Evolutionary conservation across 768 basidiomycete genomes (phyloP).

Genomic region (Tulasnella sp.): DNA sequence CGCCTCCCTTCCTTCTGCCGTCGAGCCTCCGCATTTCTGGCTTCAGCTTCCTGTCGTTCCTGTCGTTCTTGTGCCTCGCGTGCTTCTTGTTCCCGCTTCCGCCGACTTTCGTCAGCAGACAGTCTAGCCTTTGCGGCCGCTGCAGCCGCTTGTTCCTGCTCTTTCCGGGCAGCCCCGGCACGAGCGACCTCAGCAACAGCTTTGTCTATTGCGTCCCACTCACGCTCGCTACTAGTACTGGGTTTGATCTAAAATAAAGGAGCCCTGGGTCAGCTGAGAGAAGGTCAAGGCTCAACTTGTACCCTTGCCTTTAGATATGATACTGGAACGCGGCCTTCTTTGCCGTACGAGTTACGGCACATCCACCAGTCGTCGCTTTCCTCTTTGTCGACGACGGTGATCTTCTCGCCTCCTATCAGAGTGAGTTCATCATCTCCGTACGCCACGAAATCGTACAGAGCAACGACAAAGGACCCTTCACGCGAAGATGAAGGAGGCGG

Average conservation of each 20-base stretch:
- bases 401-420: slow-evolving; percentile 74
- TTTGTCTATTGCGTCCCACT: background rate
- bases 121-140: slow-evolving; percentile 39
- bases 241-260: background rate
- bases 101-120: slow-evolving; percentile 36
- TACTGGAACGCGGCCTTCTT: slow-evolving; percentile 91
- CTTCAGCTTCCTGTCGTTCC: slow-evolving; percentile 43
- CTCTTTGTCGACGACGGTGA: slow-evolving; percentile 76
- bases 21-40: slow-evolving; percentile 42
- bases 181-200: slow-evolving; percentile 33
- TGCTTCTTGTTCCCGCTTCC: slow-evolving; percentile 42
- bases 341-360: slow-evolving; percentile 67
- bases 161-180: slow-evolving; percentile 35
- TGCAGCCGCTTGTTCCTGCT: slow-evolving; percentile 36
- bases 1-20: slow-evolving; percentile 36
- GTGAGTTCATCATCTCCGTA: slow-evolving; percentile 86
- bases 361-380: slow-evolving; percentile 95
- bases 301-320: slow-evolving; percentile 80
- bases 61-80: slow-evolving; percentile 35
- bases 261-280: slow-evolving; percentile 13
- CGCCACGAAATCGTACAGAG: slow-evolving; percentile 85
- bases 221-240: background rate
- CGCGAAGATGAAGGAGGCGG: too few species aligned
- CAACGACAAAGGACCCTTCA: slow-evolving; percentile 51
- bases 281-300: slow-evolving; percentile 31